Conservation (phyloP, 352 stramenopile genomes). For the Pilasporangium apinafurcum region DNA sequence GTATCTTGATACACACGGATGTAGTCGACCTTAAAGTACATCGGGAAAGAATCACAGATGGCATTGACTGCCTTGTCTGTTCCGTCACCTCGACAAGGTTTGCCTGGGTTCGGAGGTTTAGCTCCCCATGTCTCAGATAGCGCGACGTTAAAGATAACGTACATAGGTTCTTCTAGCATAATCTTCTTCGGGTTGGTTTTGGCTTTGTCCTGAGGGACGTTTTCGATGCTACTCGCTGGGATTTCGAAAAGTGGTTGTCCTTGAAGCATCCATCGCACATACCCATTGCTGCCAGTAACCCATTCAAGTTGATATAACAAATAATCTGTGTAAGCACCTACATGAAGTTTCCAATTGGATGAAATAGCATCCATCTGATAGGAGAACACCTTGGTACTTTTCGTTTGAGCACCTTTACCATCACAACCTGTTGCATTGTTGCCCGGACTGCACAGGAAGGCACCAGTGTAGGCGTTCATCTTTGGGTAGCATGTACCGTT, state of each 20-base stretch:
- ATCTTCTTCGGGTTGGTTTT: conserved; percentile 76
- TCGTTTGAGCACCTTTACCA: conserved; percentile 1
- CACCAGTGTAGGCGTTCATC: conserved; percentile 53
- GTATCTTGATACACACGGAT: conserved; percentile 71
- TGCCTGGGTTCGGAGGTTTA: conserved; percentile 53
- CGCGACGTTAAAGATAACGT: conserved; percentile 94
- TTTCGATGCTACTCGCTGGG: conserved; percentile 40
- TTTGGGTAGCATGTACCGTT: conserved; percentile 59
- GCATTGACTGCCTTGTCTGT: conserved; percentile 28
- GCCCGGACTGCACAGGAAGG: conserved; percentile 46
- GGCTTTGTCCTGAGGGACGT: conserved; percentile 32
- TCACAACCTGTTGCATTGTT: conserved; percentile 31
- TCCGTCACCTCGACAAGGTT: conserved; percentile 46
- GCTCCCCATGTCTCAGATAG: conserved; percentile 88
- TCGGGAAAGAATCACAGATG: conserved; percentile 61
- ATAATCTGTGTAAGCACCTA: conserved; percentile 77
- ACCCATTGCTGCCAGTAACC: conserved; percentile 45
- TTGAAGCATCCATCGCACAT: conserved; percentile 75
- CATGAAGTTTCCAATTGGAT: conserved; percentile 82
- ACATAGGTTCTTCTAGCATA: conserved; percentile 94
- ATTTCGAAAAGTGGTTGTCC: conserved; percentile 88
- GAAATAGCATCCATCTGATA: conserved; percentile 93
- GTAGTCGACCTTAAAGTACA: conserved; percentile 78
- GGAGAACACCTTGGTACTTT: conserved; percentile 27
- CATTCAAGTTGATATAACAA: conserved; percentile 69